Evolutionary conservation across 2,329 filamentous ascomycete genomes (phyloP).

Genomic region (Mollisia scopiformis): DNA sequence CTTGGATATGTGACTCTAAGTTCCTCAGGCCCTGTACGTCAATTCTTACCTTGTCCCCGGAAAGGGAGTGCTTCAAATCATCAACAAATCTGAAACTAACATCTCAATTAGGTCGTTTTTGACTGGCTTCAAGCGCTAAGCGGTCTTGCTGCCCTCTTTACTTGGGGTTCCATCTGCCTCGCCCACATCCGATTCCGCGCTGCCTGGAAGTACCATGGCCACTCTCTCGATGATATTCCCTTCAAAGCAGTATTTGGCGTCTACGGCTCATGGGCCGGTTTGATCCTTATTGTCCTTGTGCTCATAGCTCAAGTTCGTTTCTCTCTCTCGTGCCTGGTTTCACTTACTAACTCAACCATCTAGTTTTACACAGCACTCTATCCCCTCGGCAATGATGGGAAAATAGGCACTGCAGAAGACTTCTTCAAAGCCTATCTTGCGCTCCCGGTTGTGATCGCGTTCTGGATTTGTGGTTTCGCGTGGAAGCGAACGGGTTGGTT

Average conservation of each 20-base stretch:
- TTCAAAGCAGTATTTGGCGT: conserved; percentile 55
- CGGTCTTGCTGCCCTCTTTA: conserved; percentile 72
- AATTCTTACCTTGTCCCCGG: too few species aligned
- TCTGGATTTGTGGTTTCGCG: conserved; percentile 59
- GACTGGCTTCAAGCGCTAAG: conserved; percentile 71
- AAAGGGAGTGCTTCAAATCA: too few species aligned
- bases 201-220: conserved; percentile 62
- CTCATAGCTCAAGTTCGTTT: conserved; percentile 54
- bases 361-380: conserved; percentile 53
- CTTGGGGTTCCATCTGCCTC: conserved; percentile 70
- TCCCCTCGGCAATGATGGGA: conserved; percentile 61
- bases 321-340: not conserved
- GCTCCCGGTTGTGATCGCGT: conserved; percentile 53
- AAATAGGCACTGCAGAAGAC: conserved; percentile 43
- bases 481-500: conserved; percentile 70
- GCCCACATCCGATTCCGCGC: conserved; percentile 67
- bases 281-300: conserved; percentile 67
- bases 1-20: conserved; percentile 58
- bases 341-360: not conserved
- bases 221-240: conserved; percentile 49
- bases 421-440: conserved; percentile 60
- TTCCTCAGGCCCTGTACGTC: conserved; percentile 39
- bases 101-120: too few species aligned
- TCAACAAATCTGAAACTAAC: too few species aligned
- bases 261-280: conserved; percentile 67